phyloP scores from a whole-genome alignment of 176 grass and related monocot genomes.

The Pharus latifolius region DNA sequence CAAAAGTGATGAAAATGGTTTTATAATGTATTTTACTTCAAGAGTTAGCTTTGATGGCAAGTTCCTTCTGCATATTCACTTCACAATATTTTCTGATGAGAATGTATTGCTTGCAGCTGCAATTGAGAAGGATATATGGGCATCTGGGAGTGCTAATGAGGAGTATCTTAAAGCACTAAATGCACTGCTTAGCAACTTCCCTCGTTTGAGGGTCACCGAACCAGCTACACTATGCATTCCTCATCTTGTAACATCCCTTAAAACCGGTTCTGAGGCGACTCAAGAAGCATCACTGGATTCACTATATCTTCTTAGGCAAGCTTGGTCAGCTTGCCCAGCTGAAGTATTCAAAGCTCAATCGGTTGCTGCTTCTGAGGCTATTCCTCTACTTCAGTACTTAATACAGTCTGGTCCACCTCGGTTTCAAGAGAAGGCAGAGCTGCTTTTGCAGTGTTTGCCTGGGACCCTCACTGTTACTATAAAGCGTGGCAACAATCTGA shows the following conservation, averaged over 20 bases:
- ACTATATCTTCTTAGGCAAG: slow-evolving; percentile 94
- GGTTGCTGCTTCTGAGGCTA: slow-evolving; percentile 88
- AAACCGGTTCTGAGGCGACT: slow-evolving; percentile 91
- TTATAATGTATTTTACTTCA: too few relatives aligned
- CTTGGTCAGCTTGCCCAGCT: slow-evolving; percentile 83
- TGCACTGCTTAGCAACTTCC: slow-evolving; percentile 87
- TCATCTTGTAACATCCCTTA: slow-evolving; percentile 89
- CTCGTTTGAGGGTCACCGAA: slow-evolving; percentile 91
- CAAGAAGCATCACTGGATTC: slow-evolving; percentile 98
- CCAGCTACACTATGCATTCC: slow-evolving; percentile 92
- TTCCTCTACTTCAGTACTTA: slow-evolving; percentile 96
- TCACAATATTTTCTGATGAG: too few relatives aligned
- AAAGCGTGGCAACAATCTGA: slow-evolving; percentile 90
- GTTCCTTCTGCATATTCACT: too few relatives aligned
- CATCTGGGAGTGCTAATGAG: slow-evolving; percentile 85
- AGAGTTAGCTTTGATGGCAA: too few relatives aligned
- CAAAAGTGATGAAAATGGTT: too few relatives aligned
- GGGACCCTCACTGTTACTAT: slow-evolving; percentile 95
- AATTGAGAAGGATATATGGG: slow-evolving; percentile 97
- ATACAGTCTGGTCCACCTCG: slow-evolving; percentile 96
- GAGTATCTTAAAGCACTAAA: slow-evolving; percentile 98
- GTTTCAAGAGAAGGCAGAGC: slow-evolving; percentile 95
- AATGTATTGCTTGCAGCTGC: slow-evolving; percentile 62
- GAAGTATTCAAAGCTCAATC: slow-evolving; percentile 99
- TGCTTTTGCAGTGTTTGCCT: slow-evolving; percentile 92